phyloP scores from a whole-genome alignment of 257 asterid genomes.

The Ilex asprella region DNA sequence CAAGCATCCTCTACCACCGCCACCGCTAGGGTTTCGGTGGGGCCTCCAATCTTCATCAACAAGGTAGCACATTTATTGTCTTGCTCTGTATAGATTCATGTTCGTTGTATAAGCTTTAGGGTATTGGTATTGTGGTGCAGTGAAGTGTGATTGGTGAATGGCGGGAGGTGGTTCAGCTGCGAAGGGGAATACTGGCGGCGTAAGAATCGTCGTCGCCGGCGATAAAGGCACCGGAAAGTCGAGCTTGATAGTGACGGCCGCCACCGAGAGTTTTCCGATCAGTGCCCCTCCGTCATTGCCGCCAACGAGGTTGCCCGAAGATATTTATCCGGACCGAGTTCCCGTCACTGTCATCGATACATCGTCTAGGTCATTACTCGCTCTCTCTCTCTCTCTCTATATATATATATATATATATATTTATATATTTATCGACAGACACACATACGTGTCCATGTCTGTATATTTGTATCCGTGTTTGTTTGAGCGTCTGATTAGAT shows the following conservation, averaged over 20 bases:
- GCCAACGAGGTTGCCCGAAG: conserved; percentile 88
- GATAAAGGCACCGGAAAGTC: conserved; percentile 90
- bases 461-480: not conserved
- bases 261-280: conserved; percentile 57
- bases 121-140: not conserved
- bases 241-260: conserved; percentile 83
- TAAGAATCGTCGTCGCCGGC: conserved; percentile 94
- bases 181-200: conserved; percentile 36
- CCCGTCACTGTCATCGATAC: conserved; percentile 95
- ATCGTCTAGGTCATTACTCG: conserved; percentile 53
- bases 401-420: too few species aligned
- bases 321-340: conserved; percentile 79
- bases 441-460: not conserved
- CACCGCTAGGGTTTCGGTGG: too few species aligned
- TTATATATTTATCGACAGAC: too few species aligned
- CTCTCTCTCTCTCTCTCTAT: not conserved
- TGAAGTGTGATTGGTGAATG: conserved; percentile 30
- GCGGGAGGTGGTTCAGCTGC: conserved; percentile 63
- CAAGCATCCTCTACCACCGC: too few species aligned
- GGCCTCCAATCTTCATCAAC: too few species aligned
- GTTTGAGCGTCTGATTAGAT: not conserved
- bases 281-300: conserved; percentile 77
- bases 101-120: too few species aligned
- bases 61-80: too few species aligned
- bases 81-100: too few species aligned